Conservation (phyloP, 2,329 filamentous ascomycete species). For the Purpureocillium lavendulum region DNA sequence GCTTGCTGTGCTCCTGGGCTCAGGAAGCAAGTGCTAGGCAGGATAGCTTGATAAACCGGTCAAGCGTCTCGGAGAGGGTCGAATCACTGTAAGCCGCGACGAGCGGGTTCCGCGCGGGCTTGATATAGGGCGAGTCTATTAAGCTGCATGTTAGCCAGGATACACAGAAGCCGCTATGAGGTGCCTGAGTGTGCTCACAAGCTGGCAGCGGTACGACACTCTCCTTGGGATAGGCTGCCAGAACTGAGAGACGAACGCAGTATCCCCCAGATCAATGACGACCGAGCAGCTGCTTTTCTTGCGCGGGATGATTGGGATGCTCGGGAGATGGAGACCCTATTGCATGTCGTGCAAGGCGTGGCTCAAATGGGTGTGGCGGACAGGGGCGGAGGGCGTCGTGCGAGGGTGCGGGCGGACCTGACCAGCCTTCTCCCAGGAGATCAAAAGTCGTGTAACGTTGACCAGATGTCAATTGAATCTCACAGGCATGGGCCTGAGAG, state of each 20-base stretch:
- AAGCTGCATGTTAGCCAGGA: too few relatives aligned
- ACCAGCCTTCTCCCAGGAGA: background rate
- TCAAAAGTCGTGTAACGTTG: conserved; percentile 4
- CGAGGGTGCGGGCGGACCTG: background rate
- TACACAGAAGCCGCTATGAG: too few relatives aligned
- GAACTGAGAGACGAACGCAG: background rate
- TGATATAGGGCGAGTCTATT: too few relatives aligned
- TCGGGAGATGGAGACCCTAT: conserved; percentile 6
- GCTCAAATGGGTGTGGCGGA: background rate
- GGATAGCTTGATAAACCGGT: too few relatives aligned
- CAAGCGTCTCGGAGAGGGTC: too few relatives aligned
- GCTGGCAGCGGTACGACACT: too few relatives aligned
- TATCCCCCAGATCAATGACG: background rate
- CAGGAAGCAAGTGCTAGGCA: background rate
- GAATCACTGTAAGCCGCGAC: too few relatives aligned
- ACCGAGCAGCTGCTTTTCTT: background rate
- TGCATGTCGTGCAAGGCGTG: conserved; percentile 12
- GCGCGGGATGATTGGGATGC: too few relatives aligned
- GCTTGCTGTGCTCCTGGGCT: background rate
- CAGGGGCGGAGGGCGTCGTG: background rate
- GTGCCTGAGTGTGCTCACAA: too few relatives aligned
- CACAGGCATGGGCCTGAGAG: background rate
- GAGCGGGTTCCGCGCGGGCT: too few relatives aligned
- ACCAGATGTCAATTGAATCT: background rate
- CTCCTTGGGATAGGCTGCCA: too few relatives aligned